phyloP scores from a whole-genome alignment of 805 yeast genomes.

The Starmerella kuoi region DNA sequence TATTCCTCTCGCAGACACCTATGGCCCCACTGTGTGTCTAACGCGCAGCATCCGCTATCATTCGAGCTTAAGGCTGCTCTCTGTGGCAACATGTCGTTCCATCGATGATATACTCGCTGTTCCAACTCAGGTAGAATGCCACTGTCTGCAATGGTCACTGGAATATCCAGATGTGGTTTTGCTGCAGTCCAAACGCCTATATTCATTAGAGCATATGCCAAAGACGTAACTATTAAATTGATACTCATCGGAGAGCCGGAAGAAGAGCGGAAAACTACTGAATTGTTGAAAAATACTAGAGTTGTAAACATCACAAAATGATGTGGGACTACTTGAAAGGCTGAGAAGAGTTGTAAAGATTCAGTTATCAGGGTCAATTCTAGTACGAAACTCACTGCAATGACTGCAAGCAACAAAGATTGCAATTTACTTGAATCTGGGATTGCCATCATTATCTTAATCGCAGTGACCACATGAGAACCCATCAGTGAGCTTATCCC shows the following conservation, averaged over 20 bases:
- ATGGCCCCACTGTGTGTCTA: neutral
- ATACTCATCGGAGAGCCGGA: conserved; percentile 23
- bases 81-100: neutral
- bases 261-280: conserved; percentile 34
- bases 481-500: conserved; percentile 33
- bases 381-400: conserved; percentile 32
- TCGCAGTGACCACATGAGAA: conserved; percentile 37
- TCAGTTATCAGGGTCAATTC: conserved; percentile 34
- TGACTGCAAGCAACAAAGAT: conserved; percentile 3
- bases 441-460: conserved; percentile 33
- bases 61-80: too few relatives aligned
- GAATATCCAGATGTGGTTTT: conserved; percentile 19
- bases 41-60: too few relatives aligned
- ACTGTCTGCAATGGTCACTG: conserved; percentile 5
- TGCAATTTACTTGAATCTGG: conserved; percentile 18
- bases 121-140: conserved; percentile 6
- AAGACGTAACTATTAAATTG: conserved; percentile 23
- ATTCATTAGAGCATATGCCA: conserved; percentile 33
- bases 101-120: neutral
- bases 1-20: conserved; percentile 1
- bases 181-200: conserved; percentile 32
- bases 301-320: conserved; percentile 40
- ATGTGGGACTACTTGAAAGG: conserved; percentile 39
- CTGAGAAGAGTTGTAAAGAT: conserved; percentile 33
- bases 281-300: conserved; percentile 35